A percentile compares a stretch with the other conserved stretches of the same genome.
Conservation (phyloP, 176 grass and related monocot genomes). For the Hordeum marinum region DNA sequence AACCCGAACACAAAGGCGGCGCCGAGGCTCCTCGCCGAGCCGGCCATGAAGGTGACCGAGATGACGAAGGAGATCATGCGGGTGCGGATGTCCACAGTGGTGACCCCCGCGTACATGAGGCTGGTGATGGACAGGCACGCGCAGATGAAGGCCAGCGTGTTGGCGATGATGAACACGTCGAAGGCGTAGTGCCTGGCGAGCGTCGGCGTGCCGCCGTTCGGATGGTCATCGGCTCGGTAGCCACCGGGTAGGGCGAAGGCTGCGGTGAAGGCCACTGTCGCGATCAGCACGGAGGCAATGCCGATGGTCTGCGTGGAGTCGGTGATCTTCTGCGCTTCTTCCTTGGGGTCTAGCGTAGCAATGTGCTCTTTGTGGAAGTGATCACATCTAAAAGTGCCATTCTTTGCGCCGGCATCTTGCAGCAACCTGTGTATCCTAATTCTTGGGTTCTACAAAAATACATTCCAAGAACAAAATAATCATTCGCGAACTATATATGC, state of each 20-base stretch:
- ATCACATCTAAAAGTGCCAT: neutral
- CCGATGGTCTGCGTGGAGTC: slow-evolving; percentile 37
- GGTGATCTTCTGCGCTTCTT: slow-evolving; percentile 18
- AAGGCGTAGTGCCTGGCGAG: neutral
- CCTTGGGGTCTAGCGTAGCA: neutral
- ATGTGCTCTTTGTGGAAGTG: neutral
- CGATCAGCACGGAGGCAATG: slow-evolving; percentile 27
- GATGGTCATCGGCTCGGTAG: neutral
- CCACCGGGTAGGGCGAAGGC: slow-evolving; percentile 20
- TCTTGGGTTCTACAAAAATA: neutral
- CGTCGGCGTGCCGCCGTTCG: neutral
- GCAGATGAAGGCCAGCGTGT: slow-evolving; percentile 31
- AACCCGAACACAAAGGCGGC: slow-evolving; percentile 23
- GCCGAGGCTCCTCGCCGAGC: slow-evolving; percentile 28
- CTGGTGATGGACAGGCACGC: slow-evolving; percentile 21
- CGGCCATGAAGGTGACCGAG: neutral
- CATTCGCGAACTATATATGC: neutral
- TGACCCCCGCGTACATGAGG: slow-evolving; percentile 35
- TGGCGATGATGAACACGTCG: slow-evolving; percentile 31
- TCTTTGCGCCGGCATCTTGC: neutral
- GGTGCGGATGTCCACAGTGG: slow-evolving; percentile 25
- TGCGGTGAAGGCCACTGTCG: slow-evolving; percentile 33
- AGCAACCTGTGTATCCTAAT: neutral
- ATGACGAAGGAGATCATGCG: slow-evolving; percentile 18
- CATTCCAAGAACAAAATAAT: neutral